These are phyloP conservation scores for Camellia japonica DNA, from an alignment of 148 eudicot species.

Conservation along the genomic window DNA sequence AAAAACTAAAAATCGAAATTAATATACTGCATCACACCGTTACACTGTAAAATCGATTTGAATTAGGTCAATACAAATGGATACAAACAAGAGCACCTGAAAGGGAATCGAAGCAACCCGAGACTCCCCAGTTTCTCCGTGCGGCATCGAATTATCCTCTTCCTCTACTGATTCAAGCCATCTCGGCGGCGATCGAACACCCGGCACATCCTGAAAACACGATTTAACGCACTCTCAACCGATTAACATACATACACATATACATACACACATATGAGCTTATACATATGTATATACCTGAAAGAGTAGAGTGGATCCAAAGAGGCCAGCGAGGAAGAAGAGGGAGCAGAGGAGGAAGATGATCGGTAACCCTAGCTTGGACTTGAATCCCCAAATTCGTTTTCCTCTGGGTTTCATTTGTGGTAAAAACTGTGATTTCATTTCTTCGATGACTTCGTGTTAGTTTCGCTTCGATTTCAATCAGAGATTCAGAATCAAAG, in stretches of 20 bases:
- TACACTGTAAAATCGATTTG: background rate
- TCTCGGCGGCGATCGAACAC: conserved; percentile 30
- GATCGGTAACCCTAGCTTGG: conserved; percentile 48
- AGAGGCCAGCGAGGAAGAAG: conserved; percentile 60
- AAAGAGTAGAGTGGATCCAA: conserved; percentile 41
- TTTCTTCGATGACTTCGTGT: background rate
- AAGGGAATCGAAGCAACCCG: conserved; percentile 51
- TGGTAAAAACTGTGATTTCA: background rate
- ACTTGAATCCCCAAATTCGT: conserved; percentile 9
- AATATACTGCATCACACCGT: background rate
- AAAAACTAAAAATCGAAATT: background rate
- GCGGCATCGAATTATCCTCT: conserved; percentile 27
- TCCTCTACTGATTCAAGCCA: conserved; percentile 38
- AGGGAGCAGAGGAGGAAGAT: conserved; percentile 43
- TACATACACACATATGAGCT: background rate
- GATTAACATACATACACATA: background rate
- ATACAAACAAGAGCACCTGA: conserved; percentile 39
- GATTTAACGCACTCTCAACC: background rate
- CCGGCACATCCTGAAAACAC: conserved; percentile 28
- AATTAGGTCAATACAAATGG: background rate
- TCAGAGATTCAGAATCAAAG: background rate
- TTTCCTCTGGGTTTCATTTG: conserved; percentile 16
- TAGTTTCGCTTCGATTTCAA: background rate
- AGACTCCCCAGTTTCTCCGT: conserved; percentile 61
- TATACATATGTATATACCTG: conserved; percentile 29